Conservation (phyloP, 2,329 filamentous ascomycete genomes). For the Hypoxylon sp. region DNA sequence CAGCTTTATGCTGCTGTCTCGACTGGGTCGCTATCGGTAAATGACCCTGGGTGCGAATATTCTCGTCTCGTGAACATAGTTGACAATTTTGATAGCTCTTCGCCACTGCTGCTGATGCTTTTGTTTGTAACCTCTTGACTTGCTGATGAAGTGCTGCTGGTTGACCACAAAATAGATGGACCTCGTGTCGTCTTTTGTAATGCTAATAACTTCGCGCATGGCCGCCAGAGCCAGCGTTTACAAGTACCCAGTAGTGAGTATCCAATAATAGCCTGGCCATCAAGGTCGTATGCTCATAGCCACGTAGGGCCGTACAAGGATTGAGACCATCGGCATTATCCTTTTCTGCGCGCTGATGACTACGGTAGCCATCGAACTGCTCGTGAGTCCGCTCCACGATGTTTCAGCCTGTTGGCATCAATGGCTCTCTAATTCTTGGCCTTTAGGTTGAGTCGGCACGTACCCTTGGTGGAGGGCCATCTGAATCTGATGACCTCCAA, state of each 20-base stretch:
- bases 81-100: conserved; percentile 63
- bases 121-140: conserved; percentile 58
- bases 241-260: conserved; percentile 71
- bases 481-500: conserved; percentile 62
- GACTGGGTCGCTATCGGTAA: conserved; percentile 70
- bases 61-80: conserved; percentile 39
- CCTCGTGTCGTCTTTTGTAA: conserved; percentile 74
- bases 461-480: conserved; percentile 61
- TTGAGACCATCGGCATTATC: conserved; percentile 76
- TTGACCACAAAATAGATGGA: conserved; percentile 64
- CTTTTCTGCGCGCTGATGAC: conserved; percentile 78
- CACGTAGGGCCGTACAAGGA: conserved; percentile 68
- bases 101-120: conserved; percentile 76
- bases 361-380: conserved; percentile 74
- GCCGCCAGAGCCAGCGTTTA: conserved; percentile 72
- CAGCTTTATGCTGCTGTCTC: conserved; percentile 72
- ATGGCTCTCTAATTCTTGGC: conserved; percentile 46
- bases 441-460: conserved; percentile 69
- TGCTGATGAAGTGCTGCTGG: conserved; percentile 37
- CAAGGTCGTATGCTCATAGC: conserved; percentile 28
- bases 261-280: conserved; percentile 26
- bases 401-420: conserved; percentile 31
- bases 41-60: conserved; percentile 42
- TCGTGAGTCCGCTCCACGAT: conserved; percentile 59
- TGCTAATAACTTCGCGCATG: conserved; percentile 72